Evolutionary conservation across 116 monocot genomes (phyloP), one percentile per base, ranked within the genome.

Genomic region (Posidonia oceanica): DNA sequence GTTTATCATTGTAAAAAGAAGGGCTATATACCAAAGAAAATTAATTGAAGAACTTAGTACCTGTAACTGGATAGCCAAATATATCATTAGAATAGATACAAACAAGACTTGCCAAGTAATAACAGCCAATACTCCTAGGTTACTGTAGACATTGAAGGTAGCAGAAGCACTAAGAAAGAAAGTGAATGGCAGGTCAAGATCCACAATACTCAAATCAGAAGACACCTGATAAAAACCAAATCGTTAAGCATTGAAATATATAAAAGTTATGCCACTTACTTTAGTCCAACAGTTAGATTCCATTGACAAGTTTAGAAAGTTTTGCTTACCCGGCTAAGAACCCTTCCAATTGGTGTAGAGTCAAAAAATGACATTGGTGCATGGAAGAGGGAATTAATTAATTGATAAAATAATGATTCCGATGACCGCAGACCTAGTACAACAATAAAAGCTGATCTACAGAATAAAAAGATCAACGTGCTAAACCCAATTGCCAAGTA

Each of bases 281-380:
- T 29, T 29, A 29, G 29, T 29, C 29, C 29, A 29, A 0, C 29
- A 29, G 29, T 29, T 29, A 29, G 29, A 29, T 29, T 29, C 29
- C 29, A 29, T 29, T 29, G 29, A 29, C 29, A 29, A 29, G 29
- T 29, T 29, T 29, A 29, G 29, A 29, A 29, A 29, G 29, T 29
- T 38, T 54, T n/a, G n/a, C 66, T 80, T 83, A 87, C 87, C 74
- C 91, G 82, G 66, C 85, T 86, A 44, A 93, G 71, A 70, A 93
- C 85, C 79, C 93, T 86, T 69, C 94, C 94, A 8, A 87, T 40
- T 67, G 94, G 87, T 42, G 94, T 94, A 13, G 87, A 89, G 66
- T 94, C 94, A 64, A 89, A 94, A 69, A 94, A 94, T 18, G 81
- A 68, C 85, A 90, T 89, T 1, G 94, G 94, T 68, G 94, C 90